Base-by-base conservation (phyloP, 2,329 filamentous ascomycete species). In the Scopulariopsis brevicaulis region DNA sequence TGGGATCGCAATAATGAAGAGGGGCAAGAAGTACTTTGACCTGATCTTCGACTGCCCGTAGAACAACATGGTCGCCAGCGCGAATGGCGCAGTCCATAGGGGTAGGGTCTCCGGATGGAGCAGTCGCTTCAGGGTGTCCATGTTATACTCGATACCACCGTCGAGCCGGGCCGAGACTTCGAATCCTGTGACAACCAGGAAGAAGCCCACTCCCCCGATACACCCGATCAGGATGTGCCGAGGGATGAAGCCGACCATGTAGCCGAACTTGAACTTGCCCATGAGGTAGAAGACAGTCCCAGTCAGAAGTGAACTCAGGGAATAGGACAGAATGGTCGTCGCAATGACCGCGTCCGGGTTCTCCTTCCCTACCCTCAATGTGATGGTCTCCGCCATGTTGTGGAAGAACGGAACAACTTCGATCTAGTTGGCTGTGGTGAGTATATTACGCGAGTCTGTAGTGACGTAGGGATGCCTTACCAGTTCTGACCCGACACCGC, bases 401-500 rank as follows among this genome's bases (percentile, higher is more conserved):
- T 99, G 94, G 69, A 99, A 97, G 74, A 99, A 99, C 0, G 93
- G 94, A 1, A 99, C 93, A 1, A 97, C 93, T 73, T 99, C 94
- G 63, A 97, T 99, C 83, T 87, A 61, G 24, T 22, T 6, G 20
- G 37, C 11, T 22, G 11, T 8, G 22, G 55, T 53, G 3, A 52
- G 32, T 10, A 32, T 40, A 7, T 4, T 14, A 43, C 20, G 10
- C 7, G 22, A 20, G 7, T 1, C 12, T 7, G 20, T 24, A 7
- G 24, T 34, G 11, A 52, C 37, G 32, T 15, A 15, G 22, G 22
- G 37, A 18, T 28, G 12, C 71, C 79, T 63, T 73, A 86, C 84
- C 85, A 99, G 86, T 71, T 99, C 94, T 2, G 94, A 97, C 5
- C 94, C 94, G 60, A 99, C 85, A 3, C 90, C 91, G 18, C 94